Conservation (phyloP, 78 protist genomes). For the Blattamonas nauphoetae region DNA sequence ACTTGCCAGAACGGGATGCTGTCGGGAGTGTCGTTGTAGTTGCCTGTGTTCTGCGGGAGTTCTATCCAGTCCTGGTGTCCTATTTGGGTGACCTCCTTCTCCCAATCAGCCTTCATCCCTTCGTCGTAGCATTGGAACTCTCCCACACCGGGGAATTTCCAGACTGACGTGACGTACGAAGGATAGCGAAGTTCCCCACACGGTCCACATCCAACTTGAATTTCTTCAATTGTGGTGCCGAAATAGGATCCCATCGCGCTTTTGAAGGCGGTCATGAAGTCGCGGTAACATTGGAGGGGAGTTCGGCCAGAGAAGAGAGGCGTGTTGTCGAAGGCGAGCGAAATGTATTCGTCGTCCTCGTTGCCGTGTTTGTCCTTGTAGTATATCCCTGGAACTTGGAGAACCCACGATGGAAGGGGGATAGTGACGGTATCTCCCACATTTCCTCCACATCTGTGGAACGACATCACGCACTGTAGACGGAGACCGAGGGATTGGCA, state of each 20-base stretch:
- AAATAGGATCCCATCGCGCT: slow-evolving; percentile 8
- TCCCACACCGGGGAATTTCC: slow-evolving; percentile 73
- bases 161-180: slow-evolving; percentile 50
- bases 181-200: slow-evolving; percentile 82
- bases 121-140: slow-evolving; percentile 73
- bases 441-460: slow-evolving; percentile 70
- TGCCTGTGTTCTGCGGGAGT: slow-evolving; percentile 63
- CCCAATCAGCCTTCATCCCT: no score
- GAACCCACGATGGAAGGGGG: slow-evolving; percentile 18
- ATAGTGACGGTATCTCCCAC: slow-evolving; percentile 16
- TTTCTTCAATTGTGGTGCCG: slow-evolving; percentile 33
- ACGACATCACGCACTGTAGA: slow-evolving; percentile 46
- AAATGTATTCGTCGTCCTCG: slow-evolving; percentile 45
- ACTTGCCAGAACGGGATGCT: slow-evolving; percentile 42
- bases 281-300: slow-evolving; percentile 58
- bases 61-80: slow-evolving; percentile 53
- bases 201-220: slow-evolving; percentile 75
- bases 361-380: slow-evolving; percentile 49
- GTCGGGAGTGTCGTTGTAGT: slow-evolving; percentile 45
- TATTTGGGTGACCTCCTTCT: slow-evolving; percentile 26
- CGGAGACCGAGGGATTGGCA: slow-evolving; percentile 28
- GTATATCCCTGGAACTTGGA: slow-evolving; percentile 33
- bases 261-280: slow-evolving; percentile 46
- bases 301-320: slow-evolving; percentile 50
- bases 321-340: slow-evolving; percentile 53